Conservation (phyloP, 805 yeast species). For the Schwanniomyces vanrijiae region DNA sequence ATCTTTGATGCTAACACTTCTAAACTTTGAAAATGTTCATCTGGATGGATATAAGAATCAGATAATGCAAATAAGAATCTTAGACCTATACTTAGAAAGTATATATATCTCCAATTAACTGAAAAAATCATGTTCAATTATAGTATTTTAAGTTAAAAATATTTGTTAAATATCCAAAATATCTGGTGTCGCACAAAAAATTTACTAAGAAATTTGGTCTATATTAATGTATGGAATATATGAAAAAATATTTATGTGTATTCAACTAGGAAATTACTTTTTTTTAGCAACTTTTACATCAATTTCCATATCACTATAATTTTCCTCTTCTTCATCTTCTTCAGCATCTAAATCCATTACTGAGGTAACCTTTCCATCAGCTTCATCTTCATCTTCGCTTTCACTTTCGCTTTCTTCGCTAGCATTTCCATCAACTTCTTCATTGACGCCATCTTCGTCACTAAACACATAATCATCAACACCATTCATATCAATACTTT, state of each 20-base stretch:
- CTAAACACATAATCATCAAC: constrained; percentile 15
- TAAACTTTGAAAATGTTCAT: constrained; percentile 93
- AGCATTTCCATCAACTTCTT: constrained; percentile 1
- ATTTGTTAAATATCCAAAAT: neutral
- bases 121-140: neutral
- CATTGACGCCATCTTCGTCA: constrained; percentile 10
- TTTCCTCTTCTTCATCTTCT: constrained; percentile 17
- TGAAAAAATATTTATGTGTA: constrained; percentile 1
- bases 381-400: constrained; percentile 6
- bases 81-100: constrained; percentile 44
- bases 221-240: constrained; percentile 1
- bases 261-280: constrained; percentile 3
- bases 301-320: constrained; percentile 21
- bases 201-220: neutral
- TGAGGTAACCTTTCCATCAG: constrained; percentile 6
- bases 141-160: neutral
- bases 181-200: neutral
- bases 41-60: constrained; percentile 92
- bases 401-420: constrained; percentile 3
- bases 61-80: constrained; percentile 61
- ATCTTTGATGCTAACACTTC: constrained; percentile 60
- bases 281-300: constrained; percentile 6
- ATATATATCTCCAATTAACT: constrained; percentile 48
- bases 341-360: constrained; percentile 10
- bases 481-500: constrained; percentile 18